Evolutionary conservation across 768 basidiomycete genomes (phyloP), one percentile per base, ranked within the genome.

Genomic region (Leucosporidium yakuticum): DNA sequence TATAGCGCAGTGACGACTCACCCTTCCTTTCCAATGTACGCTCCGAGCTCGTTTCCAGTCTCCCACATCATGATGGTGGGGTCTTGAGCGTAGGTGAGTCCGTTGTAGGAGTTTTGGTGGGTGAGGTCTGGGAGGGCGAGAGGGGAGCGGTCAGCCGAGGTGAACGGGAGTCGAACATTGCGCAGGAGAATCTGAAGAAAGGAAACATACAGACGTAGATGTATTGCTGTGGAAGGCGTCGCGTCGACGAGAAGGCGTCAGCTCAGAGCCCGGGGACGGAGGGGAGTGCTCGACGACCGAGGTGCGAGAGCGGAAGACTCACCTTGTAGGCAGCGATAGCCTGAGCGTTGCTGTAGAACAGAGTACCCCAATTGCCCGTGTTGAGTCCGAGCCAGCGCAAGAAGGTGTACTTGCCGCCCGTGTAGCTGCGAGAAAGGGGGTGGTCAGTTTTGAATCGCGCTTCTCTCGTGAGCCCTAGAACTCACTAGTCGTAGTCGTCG

Each of bases 51-150:
- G 63, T 75, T 75, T 19, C 77, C 73, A 0, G 71, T 73, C 56
- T 74, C 74, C 71, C 71, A 76, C 1, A 63, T 69, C 27, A 73
- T n/a, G 27, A 76, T 76, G 4, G 75, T 73, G 1, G 75, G 75
- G 47, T 76, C 75, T 9, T 67, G 19, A 17, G 19, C 48, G 54
- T 65, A 70, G 1, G 25, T 4, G 1, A 68, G 44, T 8, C 67
- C 69, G 0, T 67, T 74, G 56, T 76, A 73, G 7, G 71, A n/a
- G 53, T 76, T 76, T 27, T 64, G 60, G 25, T 59, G 66, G 23
- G 29, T 66, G 55, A 76, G 25, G 39, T 44, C 39, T 44, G 39
- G 3, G 14, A 44, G 17, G 39, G 39, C 6, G 39, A 44, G 39
- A 44, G 11, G 39, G 14, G 34, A 12, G 34, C 5, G 34, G 34